phyloP scores from a whole-genome alignment of 169 alveolate species.

The Miamiensis avidus region DNA sequence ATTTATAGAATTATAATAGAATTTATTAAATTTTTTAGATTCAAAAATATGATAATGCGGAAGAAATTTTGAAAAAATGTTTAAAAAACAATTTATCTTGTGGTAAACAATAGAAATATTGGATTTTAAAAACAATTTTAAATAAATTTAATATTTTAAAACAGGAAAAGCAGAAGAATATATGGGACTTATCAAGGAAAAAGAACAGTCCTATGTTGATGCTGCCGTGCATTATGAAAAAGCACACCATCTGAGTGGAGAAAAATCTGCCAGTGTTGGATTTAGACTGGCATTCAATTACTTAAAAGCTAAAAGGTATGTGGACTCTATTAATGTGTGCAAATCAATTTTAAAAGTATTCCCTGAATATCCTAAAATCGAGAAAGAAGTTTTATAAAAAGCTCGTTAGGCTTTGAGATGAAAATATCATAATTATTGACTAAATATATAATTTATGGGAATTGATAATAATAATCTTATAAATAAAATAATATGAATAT shows the following conservation, averaged over 20 bases:
- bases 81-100: conserved; percentile 79
- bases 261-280: conserved; percentile 82
- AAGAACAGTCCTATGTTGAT: conserved; percentile 82
- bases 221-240: conserved; percentile 84
- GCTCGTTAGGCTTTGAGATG: conserved; percentile 55
- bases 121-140: no score
- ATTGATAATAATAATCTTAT: no score
- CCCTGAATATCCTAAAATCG: conserved; percentile 86
- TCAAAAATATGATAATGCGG: conserved; percentile 62
- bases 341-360: conserved; percentile 81
- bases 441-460: no score
- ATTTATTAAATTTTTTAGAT: neutral
- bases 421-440: no score
- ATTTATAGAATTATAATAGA: neutral
- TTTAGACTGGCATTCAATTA: conserved; percentile 88
- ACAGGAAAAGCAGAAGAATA: conserved; percentile 87
- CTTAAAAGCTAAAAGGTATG: conserved; percentile 84
- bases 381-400: conserved; percentile 76
- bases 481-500: no score
- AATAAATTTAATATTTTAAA: conserved; percentile 23
- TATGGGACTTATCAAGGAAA: conserved; percentile 88
- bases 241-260: conserved; percentile 85
- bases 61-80: conserved; percentile 67
- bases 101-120: conserved; percentile 13
- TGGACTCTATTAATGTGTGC: conserved; percentile 84